Conservation (phyloP, 768 basidiomycete species). For the Chalciporus chontae region DNA sequence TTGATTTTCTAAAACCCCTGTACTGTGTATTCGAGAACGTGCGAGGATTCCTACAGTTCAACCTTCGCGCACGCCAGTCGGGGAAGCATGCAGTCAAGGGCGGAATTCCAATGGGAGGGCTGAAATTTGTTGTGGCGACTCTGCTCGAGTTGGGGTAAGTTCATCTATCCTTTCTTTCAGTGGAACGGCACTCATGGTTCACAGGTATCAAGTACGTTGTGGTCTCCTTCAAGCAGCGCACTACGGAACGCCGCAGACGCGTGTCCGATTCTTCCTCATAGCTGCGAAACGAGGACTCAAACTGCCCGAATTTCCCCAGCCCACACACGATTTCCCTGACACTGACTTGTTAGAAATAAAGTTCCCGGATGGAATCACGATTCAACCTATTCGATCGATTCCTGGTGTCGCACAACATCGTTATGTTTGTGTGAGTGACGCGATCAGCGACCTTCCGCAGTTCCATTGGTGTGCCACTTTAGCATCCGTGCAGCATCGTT, state of each 20-base stretch:
- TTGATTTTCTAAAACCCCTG: slow-evolving; percentile 40
- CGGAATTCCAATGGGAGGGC: slow-evolving; percentile 68
- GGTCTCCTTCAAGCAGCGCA: slow-evolving; percentile 45
- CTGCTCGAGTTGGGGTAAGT: slow-evolving; percentile 64
- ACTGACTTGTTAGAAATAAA: slow-evolving; percentile 48
- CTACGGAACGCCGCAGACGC: slow-evolving; percentile 44
- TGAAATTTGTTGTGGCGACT: slow-evolving; percentile 62
- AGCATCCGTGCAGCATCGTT: not conserved
- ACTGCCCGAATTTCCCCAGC: slow-evolving; percentile 40
- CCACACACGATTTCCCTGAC: slow-evolving; percentile 41
- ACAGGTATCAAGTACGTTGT: slow-evolving; percentile 43
- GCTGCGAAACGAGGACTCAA: slow-evolving; percentile 35
- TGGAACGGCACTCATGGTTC: not conserved
- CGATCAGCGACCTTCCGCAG: slow-evolving; percentile 65
- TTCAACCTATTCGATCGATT: slow-evolving; percentile 44
- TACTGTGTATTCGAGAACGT: slow-evolving; percentile 50
- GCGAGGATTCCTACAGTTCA: slow-evolving; percentile 40
- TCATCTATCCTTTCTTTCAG: not conserved
- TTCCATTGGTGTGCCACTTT: slow-evolving; percentile 65
- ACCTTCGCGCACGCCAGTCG: slow-evolving; percentile 36
- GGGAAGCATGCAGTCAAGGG: slow-evolving; percentile 48
- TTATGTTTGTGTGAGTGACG: slow-evolving; percentile 63
- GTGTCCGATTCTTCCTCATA: slow-evolving; percentile 49
- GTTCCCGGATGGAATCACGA: slow-evolving; percentile 37
- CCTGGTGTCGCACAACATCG: slow-evolving; percentile 54